Conservation (phyloP, 140 eudicot species). For the Cichorium intybus region DNA sequence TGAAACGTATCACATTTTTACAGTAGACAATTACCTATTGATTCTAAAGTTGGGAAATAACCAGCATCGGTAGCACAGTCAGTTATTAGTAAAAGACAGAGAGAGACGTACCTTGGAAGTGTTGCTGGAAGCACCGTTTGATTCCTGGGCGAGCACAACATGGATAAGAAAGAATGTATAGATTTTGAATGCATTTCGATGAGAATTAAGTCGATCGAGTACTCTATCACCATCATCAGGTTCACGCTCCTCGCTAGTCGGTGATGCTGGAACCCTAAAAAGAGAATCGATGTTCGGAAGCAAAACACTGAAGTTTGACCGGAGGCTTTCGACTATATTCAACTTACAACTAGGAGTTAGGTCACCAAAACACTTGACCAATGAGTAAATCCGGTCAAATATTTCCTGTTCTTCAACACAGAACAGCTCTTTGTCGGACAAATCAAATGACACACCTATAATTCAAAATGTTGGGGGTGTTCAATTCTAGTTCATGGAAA, state of each 20-base stretch:
- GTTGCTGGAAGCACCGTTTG: slow-evolving; percentile 29
- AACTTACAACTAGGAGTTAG: slow-evolving; percentile 57
- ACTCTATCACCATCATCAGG: slow-evolving; percentile 23
- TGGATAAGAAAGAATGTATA: slow-evolving; percentile 78
- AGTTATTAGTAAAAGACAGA: slow-evolving; percentile 11
- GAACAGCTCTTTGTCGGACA: slow-evolving; percentile 83
- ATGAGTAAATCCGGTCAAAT: slow-evolving; percentile 75
- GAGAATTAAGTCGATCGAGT: slow-evolving; percentile 63
- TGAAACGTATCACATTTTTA: not conserved
- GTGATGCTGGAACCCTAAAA: slow-evolving; percentile 40
- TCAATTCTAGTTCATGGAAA: not conserved
- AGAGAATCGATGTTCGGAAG: slow-evolving; percentile 90
- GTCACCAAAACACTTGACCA: slow-evolving; percentile 46
- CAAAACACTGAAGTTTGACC: slow-evolving; percentile 88
- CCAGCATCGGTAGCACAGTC: not conserved
- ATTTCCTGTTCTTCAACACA: slow-evolving; percentile 88
- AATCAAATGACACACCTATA: slow-evolving; percentile 71
- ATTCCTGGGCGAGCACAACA: slow-evolving; percentile 65
- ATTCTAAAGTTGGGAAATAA: not conserved
- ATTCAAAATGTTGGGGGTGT: slow-evolving; percentile 6
- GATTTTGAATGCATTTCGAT: slow-evolving; percentile 81
- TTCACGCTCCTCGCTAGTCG: slow-evolving; percentile 22
- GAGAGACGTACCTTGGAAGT: slow-evolving; percentile 38
- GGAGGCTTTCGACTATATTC: slow-evolving; percentile 74
- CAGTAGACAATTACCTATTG: not conserved